phyloP scores from a whole-genome alignment of 148 eudicot genomes.

The Pouteria glomerata region DNA sequence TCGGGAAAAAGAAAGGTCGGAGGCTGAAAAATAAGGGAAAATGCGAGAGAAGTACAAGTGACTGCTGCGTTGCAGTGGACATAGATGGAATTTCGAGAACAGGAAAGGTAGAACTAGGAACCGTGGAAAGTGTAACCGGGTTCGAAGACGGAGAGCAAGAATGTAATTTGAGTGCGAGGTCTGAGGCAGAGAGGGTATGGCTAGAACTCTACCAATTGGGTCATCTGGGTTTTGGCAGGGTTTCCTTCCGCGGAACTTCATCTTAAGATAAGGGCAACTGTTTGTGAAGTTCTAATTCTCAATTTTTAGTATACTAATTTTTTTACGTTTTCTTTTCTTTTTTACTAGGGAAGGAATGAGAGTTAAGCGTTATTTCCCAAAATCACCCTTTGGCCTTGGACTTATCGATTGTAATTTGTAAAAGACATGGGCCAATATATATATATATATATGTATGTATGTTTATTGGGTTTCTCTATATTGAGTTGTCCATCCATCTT shows the following conservation, averaged over 20 bases:
- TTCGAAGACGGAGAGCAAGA: conserved; percentile 26
- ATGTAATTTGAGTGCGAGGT: conserved; percentile 44
- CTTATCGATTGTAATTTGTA: conserved; percentile 2
- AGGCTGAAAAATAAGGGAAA: conserved; percentile 22
- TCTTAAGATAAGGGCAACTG: conserved; percentile 40
- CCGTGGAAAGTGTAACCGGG: conserved; percentile 34
- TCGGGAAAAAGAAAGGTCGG: conserved; percentile 30
- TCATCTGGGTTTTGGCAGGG: conserved; percentile 91
- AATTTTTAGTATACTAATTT: not conserved
- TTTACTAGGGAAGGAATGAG: no score
- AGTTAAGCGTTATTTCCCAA: conserved; percentile 2
- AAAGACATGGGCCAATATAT: no score
- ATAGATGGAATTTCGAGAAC: conserved; percentile 12
- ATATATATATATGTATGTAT: no score
- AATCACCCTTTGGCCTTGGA: conserved; percentile 10
- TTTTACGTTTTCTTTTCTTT: no score
- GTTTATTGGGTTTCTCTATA: no score
- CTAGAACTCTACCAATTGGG: conserved; percentile 77
- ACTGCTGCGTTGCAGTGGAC: conserved; percentile 1
- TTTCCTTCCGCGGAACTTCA: conserved; percentile 64
- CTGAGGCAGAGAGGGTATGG: conserved; percentile 65
- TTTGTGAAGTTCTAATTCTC: not conserved
- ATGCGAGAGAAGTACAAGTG: no score
- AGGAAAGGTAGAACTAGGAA: conserved; percentile 16
- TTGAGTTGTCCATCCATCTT: no score